phyloP scores from a whole-genome alignment of 306 rosid genomes.

The Aeschynomene evenia region DNA sequence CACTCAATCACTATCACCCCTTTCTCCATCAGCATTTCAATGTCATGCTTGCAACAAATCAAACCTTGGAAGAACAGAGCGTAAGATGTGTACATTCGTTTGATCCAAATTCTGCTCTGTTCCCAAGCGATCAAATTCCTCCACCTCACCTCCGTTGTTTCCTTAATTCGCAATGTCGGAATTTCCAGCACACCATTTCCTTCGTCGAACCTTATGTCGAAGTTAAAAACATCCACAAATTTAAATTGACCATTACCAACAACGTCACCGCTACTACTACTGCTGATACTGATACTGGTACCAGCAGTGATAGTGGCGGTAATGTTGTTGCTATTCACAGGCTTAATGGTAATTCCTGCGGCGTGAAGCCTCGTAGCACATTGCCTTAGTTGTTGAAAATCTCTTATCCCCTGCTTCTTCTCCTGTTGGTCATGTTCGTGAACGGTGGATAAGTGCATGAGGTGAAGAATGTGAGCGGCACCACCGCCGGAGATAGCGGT shows the following conservation, averaged over 20 bases:
- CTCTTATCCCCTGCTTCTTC: not conserved
- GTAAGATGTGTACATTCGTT: slow-evolving; percentile 19
- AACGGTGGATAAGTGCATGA: slow-evolving; percentile 1
- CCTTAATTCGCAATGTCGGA: not conserved
- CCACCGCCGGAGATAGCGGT: not conserved
- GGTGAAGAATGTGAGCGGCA: slow-evolving; percentile 18
- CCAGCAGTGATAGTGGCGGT: too few relatives aligned
- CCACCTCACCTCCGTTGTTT: slow-evolving; percentile 23
- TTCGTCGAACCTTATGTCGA: not conserved
- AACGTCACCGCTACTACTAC: too few relatives aligned
- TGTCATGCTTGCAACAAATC: slow-evolving; percentile 17
- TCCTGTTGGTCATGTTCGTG: too few relatives aligned
- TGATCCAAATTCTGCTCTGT: not conserved
- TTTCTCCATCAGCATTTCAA: not conserved
- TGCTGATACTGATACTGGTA: not conserved
- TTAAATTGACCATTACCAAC: not conserved
- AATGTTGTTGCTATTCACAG: not conserved
- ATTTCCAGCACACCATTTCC: not conserved
- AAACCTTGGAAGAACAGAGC: slow-evolving; percentile 26
- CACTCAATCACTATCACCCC: not conserved
- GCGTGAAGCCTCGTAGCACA: slow-evolving; percentile 16
- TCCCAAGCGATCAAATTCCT: slow-evolving; percentile 40
- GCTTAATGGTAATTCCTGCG: not conserved
- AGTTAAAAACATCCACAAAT: not conserved
- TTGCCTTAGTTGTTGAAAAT: not conserved